Base-by-base conservation (phyloP, 805 yeast genomes). In the Candida golubevii region DNA sequence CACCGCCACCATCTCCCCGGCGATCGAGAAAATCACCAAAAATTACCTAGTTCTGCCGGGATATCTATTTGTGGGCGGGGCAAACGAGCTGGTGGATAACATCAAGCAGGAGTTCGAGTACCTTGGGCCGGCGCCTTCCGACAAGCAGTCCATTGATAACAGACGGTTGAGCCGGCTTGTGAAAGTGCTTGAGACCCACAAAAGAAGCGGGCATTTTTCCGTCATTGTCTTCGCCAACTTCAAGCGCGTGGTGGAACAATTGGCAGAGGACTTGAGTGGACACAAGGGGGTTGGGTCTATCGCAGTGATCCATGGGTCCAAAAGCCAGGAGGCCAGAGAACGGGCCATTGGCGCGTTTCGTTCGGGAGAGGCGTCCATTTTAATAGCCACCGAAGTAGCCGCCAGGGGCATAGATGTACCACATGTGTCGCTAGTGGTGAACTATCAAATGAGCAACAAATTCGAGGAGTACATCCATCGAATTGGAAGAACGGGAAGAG, bases 401-500 rank as follows among this genome's bases (percentile, higher is more conserved):
- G 95, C 96, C 3, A 78, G 99, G 67, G 99, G 99, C 60, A 79
- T 91, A 36, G 98, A 93, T 63, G 82, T 91, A n/a, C 83, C 88
- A 1, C 77, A 86, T 53, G 95, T 91, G 7, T 79, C 93, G 0
- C 61, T 90, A 31, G 98, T 91, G 8, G 63, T 93, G 15, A 93
- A 91, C 61, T 90, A 76, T 58, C 96, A 91, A 54, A 83, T 90
- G 90, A 68, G 89, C 8, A 78, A 74, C 49, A 72, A 73, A 30
- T 77, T 89, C 36, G 97, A 89, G 50, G 90, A 85, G 47, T 91
- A 89, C 55, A 78, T 91, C 14, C 99, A 91, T 65, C 76, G 98
- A 59, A 84, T 91, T 40, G 99, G 99, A 45, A 81, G 99, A 66
- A 91, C 99, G 0, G 99, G 98, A 33, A 79, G 99, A 63, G 97